Evolutionary conservation across 805 yeast species (phyloP), one percentile per base, ranked within the genome.

Genomic region (Ogataea kodamae): DNA sequence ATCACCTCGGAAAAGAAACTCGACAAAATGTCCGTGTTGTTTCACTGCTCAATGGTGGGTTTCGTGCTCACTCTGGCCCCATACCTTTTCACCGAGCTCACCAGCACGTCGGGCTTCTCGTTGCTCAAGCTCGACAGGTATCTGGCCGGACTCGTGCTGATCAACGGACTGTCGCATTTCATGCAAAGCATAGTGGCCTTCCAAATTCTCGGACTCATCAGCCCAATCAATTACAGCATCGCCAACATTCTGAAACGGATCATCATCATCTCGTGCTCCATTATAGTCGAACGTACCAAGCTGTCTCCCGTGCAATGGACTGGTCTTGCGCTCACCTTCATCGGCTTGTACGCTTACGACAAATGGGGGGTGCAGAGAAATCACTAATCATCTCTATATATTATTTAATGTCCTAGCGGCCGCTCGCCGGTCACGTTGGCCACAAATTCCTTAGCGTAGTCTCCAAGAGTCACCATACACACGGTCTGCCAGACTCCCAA

Each of bases 381-480:
- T 28, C 37, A 20, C 13, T 35, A 9, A 14, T 27, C 18, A 16
- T 7, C 7, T 28, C 14, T 29, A 13, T 31, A 16, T 22, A 20
- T 16, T 6, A 12, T 11, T 32, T 26, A 49, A 25, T 46, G 44
- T 26, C 63, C 63, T 15, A 49, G 50, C 26, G 82, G 81, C 28
- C 48, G 55, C 46, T 77, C 76, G 33, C 84, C 84, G 5, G 85
- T 77, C 40, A 79, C 35, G 37, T 61, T 69, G 19, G 71, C 85
- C 32, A 81, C 81, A 37, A 70, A 68, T 36, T 80, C 87, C 59
- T 77, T 81, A 20, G 88, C 88, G 63, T 88, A 85, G 57, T 92
- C 98, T 60, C 97, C 98, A 48, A 92, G 78, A 9, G 96, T 96
- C 40, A 90, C 97, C 97, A 90, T 90, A 62, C 95, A 90, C 28